phyloP scores from a whole-genome alignment of 129 eudicot species.

The Flaveria trinervia region DNA sequence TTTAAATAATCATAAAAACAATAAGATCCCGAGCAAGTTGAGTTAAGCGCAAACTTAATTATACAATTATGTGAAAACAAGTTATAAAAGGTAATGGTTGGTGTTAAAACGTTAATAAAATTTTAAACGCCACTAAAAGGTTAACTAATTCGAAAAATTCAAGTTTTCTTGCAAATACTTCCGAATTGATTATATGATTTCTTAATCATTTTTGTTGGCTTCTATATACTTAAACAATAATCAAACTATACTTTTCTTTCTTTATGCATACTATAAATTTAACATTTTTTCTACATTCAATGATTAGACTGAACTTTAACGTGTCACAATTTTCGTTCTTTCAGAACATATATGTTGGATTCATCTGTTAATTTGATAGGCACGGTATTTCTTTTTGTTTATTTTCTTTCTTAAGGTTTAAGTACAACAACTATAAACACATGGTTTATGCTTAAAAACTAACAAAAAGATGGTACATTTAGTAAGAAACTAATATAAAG shows the following conservation, averaged over 20 bases:
- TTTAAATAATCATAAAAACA: neutral
- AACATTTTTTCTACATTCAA: no score
- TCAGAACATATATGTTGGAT: no score
- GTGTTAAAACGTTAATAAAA: no score
- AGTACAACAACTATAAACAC: neutral
- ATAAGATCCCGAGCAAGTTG: no score
- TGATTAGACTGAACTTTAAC: no score
- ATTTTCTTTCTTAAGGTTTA: neutral
- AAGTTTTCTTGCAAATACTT: neutral
- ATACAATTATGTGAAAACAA: neutral
- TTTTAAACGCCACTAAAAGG: neutral
- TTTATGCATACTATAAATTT: no score
- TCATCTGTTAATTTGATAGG: no score
- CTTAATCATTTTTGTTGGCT: neutral
- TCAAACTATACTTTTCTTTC: no score
- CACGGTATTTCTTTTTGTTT: neutral
- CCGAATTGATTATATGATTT: constrained; percentile 1
- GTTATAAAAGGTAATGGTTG: neutral
- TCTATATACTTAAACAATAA: neutral
- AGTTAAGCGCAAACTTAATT: no score
- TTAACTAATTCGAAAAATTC: no score
- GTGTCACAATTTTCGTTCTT: no score
- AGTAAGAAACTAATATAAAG: neutral
- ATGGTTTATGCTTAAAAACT: neutral
- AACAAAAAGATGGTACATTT: constrained; percentile 4